Evolutionary conservation across 768 basidiomycete genomes (phyloP).

Genomic region (Mrakia hoshinonis): DNA sequence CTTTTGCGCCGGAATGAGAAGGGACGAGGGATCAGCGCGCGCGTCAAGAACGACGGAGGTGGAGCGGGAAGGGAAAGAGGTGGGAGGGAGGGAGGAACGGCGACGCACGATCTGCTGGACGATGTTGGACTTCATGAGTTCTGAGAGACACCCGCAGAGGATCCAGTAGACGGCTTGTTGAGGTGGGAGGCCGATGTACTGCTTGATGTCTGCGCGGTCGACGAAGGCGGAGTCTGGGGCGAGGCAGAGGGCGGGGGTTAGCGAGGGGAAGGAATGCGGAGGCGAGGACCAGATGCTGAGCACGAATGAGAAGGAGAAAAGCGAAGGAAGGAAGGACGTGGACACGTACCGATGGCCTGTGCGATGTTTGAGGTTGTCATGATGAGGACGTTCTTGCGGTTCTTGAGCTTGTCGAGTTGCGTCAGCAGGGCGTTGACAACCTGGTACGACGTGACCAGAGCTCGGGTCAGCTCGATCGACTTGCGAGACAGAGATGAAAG

Average conservation of each 20-base stretch:
- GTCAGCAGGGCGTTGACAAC: constrained; percentile 96
- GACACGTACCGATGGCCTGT: constrained; percentile 72
- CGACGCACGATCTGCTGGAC: constrained; percentile 54
- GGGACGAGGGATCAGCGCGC: background rate
- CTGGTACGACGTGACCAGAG: constrained; percentile 42
- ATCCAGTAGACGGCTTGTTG: constrained; percentile 91
- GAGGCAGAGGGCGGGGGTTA: background rate
- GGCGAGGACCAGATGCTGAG: too few relatives aligned
- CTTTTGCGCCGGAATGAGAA: constrained; percentile 20
- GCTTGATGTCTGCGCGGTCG: constrained; percentile 92
- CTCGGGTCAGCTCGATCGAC: background rate
- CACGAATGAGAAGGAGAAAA: background rate
- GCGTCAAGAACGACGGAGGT: background rate
- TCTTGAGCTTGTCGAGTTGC: constrained; percentile 89
- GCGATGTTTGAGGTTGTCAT: constrained; percentile 95
- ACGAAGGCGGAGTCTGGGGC: constrained; percentile 79
- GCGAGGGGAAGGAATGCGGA: background rate
- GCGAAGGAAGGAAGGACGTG: background rate
- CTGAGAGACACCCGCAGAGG: constrained; percentile 66
- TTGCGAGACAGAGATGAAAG: background rate
- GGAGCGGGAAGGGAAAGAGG: background rate
- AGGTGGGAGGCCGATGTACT: constrained; percentile 85
- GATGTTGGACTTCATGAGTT: constrained; percentile 67
- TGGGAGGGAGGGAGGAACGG: background rate
- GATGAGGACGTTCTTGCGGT: constrained; percentile 84